Evolutionary conservation across 2,329 filamentous ascomycete species (phyloP).

Genomic region (Penicillium glabrum): DNA sequence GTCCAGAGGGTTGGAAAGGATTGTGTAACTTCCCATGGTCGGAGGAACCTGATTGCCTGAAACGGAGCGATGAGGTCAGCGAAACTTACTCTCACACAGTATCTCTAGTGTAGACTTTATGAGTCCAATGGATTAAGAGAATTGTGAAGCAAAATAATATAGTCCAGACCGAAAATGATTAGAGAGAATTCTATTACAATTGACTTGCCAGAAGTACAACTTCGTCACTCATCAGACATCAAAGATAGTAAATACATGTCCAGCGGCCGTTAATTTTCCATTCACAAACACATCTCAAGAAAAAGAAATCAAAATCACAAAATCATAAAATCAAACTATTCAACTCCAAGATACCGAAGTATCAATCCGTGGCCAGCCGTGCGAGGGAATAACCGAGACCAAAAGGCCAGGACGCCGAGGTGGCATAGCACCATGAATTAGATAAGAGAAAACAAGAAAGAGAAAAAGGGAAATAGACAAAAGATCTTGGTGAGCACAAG

Average conservation of each 20-base stretch:
- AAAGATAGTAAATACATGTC: constrained; percentile 28
- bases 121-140: too few relatives aligned
- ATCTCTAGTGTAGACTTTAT: not conserved
- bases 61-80: constrained; percentile 18
- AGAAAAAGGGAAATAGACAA: constrained; percentile 3
- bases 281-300: constrained; percentile 4
- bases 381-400: constrained; percentile 5
- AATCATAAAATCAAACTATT: constrained; percentile 4
- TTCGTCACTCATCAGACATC: constrained; percentile 30
- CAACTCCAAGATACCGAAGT: constrained; percentile 9
- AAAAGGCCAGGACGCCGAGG: constrained; percentile 8
- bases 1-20: not conserved
- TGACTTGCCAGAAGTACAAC: constrained; percentile 24
- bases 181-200: constrained; percentile 21
- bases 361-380: constrained; percentile 5
- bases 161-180: not conserved
- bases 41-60: constrained; percentile 6
- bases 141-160: too few relatives aligned
- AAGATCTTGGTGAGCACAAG: not conserved
- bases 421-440: constrained; percentile 9
- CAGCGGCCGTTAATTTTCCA: constrained; percentile 9
- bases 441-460: constrained; percentile 4
- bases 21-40: not conserved
- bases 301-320: constrained; percentile 12
- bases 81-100: not conserved